A percentile compares a stretch with the other conserved stretches of the same genome.
phyloP scores from a whole-genome alignment of 2,329 filamentous ascomycete genomes.

The Shiraia sp. region DNA sequence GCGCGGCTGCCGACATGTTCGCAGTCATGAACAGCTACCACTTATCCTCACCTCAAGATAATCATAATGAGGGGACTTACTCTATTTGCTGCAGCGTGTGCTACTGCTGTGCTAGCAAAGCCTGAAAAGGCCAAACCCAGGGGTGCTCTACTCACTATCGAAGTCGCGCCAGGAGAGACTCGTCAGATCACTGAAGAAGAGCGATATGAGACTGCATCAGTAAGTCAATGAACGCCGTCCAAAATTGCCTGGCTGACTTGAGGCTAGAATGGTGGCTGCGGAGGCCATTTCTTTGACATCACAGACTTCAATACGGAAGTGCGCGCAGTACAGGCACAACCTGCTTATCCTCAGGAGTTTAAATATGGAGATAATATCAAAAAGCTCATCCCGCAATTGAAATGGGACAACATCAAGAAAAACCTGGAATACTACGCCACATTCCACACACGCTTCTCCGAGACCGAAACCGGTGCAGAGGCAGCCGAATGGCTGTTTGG shows the following conservation, averaged over 20 bases:
- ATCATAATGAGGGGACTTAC: constrained; percentile 9
- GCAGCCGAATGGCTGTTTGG: constrained; percentile 83
- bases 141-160: constrained; percentile 66
- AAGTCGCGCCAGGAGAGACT: constrained; percentile 75
- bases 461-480: constrained; percentile 61
- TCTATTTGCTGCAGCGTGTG: constrained; percentile 13
- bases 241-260: not conserved
- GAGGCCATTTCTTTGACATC: constrained; percentile 27
- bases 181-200: constrained; percentile 87
- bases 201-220: constrained; percentile 83
- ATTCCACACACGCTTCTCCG: constrained; percentile 22
- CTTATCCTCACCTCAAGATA: constrained; percentile 1
- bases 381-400: constrained; percentile 16
- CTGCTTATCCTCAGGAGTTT: constrained; percentile 18
- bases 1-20: not conserved
- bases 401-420: constrained; percentile 20
- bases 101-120: constrained; percentile 14
- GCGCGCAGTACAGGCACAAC: constrained; percentile 12
- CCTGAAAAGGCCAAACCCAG: constrained; percentile 14
- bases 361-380: constrained; percentile 15
- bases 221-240: constrained; percentile 38
- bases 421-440: constrained; percentile 19
- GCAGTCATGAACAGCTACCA: not conserved
- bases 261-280: constrained; percentile 17
- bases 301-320: constrained; percentile 19